Percentiles rank a stretch among this genome's conserved stretches.
Evolutionary conservation across 768 basidiomycete genomes (phyloP).

Genomic region (Suillus clintonianus): DNA sequence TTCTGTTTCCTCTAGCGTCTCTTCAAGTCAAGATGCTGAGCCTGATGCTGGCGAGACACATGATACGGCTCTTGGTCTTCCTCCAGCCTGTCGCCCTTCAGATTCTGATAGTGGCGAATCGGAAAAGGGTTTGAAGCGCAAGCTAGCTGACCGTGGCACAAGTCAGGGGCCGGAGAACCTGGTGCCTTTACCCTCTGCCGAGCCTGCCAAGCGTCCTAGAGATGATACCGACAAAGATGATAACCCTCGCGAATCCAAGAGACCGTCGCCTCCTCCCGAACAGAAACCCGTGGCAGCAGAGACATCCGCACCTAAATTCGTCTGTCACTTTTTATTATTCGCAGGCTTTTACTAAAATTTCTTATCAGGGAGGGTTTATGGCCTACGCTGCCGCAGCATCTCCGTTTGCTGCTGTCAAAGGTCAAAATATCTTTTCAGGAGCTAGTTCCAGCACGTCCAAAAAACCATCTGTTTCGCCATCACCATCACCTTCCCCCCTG

Average conservation of each 20-base stretch:
- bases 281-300: conserved; percentile 22
- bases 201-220: conserved; percentile 58
- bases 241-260: conserved; percentile 60
- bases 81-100: conserved; percentile 29
- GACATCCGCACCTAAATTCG: conserved; percentile 46
- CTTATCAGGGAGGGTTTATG: conserved; percentile 67
- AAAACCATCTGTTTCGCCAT: conserved; percentile 27
- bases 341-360: conserved; percentile 8
- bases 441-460: conserved; percentile 22
- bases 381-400: conserved; percentile 76
- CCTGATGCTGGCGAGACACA: conserved; percentile 34
- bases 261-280: conserved; percentile 72
- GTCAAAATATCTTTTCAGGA: conserved; percentile 52
- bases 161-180: conserved; percentile 54
- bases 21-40: conserved; percentile 19
- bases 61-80: conserved; percentile 25
- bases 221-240: conserved; percentile 65
- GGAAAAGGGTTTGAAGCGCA: conserved; percentile 72
- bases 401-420: conserved; percentile 74
- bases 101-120: conserved; percentile 49
- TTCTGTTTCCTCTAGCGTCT: conserved; percentile 19
- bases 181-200: conserved; percentile 21
- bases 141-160: conserved; percentile 65
- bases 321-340: conserved; percentile 33
- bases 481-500: conserved; percentile 16